Percentiles rank a stretch among this genome's conserved stretches.
phyloP scores from a whole-genome alignment of 2,329 filamentous ascomycete genomes.

The Xylariaceae sp. region DNA sequence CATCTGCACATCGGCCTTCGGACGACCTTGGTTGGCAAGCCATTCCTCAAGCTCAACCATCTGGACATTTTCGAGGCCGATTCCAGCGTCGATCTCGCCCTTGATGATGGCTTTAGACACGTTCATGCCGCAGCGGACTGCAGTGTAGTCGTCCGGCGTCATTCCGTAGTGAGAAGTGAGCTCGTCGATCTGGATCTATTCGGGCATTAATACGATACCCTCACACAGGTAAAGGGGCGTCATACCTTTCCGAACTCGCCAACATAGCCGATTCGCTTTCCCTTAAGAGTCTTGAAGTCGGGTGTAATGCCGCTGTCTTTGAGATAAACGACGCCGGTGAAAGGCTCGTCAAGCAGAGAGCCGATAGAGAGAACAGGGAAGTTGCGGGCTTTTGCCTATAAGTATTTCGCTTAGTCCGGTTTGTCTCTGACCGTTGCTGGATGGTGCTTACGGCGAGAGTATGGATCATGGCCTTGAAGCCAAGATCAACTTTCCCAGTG shows the following conservation, averaged over 20 bases:
- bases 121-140: conserved; percentile 80
- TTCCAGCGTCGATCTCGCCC: conserved; percentile 72
- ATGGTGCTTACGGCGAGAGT: conserved; percentile 63
- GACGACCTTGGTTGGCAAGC: conserved; percentile 65
- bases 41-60: conserved; percentile 83
- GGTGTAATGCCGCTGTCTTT: conserved; percentile 73
- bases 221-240: no score
- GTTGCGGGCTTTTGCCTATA: conserved; percentile 70
- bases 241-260: conserved; percentile 71
- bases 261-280: conserved; percentile 78
- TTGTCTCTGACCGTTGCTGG: neutral
- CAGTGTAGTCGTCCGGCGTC: conserved; percentile 72
- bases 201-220: neutral
- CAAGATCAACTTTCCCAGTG: conserved; percentile 73
- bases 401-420: conserved; percentile 6
- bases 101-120: conserved; percentile 75
- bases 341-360: conserved; percentile 77
- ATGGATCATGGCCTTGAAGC: conserved; percentile 85
- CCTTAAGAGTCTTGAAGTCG: conserved; percentile 74
- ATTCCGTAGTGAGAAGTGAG: conserved; percentile 78
- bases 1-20: conserved; percentile 73
- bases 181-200: conserved; percentile 75
- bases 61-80: conserved; percentile 80
- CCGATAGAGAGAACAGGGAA: conserved; percentile 75
- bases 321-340: conserved; percentile 78